Conservation (phyloP, 106 monocot species). For the Allium fistulosum region DNA sequence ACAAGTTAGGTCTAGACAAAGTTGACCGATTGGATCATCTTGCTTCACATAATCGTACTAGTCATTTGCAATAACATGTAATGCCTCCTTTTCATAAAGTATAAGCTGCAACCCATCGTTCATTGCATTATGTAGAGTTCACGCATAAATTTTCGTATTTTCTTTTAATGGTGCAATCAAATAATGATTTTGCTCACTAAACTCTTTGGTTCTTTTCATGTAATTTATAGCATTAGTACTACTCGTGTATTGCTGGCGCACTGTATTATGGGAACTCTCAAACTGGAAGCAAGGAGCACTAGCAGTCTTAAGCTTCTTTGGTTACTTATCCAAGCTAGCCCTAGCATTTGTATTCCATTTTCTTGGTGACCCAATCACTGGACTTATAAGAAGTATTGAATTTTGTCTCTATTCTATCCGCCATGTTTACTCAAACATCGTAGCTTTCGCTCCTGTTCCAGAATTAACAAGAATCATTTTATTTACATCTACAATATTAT, state of each 20-base stretch:
- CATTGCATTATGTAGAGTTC: too few species aligned
- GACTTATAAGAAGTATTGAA: constrained; percentile 41
- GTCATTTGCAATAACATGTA: too few species aligned
- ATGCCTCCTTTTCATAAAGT: too few species aligned
- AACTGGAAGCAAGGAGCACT: constrained; percentile 66
- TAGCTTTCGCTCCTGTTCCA: constrained; percentile 61
- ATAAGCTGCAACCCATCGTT: too few species aligned
- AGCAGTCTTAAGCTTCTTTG: constrained; percentile 20
- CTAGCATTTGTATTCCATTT: constrained; percentile 43
- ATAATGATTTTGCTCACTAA: neutral
- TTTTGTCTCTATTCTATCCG: constrained; percentile 29
- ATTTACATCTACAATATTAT: constrained; percentile 47
- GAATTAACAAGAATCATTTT: constrained; percentile 62
- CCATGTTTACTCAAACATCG: constrained; percentile 30
- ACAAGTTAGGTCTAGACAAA: too few species aligned
- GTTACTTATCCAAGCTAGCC: constrained; percentile 37
- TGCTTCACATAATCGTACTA: too few species aligned
- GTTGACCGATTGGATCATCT: too few species aligned
- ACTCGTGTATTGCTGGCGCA: constrained; percentile 56
- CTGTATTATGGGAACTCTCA: constrained; percentile 66
- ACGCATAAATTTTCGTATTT: too few species aligned
- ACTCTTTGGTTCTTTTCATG: neutral
- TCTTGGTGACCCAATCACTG: constrained; percentile 51
- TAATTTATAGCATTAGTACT: constrained; percentile 53
- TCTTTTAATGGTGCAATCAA: too few species aligned